Conservation (phyloP, 2,329 filamentous ascomycete genomes). For the Phialocephala subalpina region DNA sequence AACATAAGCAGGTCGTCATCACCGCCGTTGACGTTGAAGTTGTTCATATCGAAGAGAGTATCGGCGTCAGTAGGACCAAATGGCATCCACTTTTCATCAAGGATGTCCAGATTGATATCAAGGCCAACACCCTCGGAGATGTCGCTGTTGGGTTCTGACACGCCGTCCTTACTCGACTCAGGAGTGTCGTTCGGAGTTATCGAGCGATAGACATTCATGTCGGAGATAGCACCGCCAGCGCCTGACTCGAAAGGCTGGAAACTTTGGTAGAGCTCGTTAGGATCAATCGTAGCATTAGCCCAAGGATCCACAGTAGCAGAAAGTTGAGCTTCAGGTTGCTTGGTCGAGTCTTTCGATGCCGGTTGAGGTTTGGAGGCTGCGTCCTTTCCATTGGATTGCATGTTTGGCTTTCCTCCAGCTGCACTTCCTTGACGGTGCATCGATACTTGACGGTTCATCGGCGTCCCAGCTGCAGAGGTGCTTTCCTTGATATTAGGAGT, state of each 20-base stretch:
- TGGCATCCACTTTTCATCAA: constrained; percentile 53
- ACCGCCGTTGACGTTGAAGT: constrained; percentile 40
- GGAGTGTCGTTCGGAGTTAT: constrained; percentile 70
- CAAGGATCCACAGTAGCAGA: constrained; percentile 43
- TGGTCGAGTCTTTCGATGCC: constrained; percentile 27
- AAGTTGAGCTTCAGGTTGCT: constrained; percentile 39
- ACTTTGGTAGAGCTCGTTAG: constrained; percentile 55
- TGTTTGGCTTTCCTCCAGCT: constrained; percentile 49
- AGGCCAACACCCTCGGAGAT: constrained; percentile 62
- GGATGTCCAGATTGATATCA: constrained; percentile 57
- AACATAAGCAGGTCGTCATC: constrained; percentile 40
- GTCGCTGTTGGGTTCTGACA: constrained; percentile 69
- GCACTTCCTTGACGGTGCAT: constrained; percentile 59
- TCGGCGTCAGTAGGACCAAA: constrained; percentile 52
- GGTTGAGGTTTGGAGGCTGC: constrained; percentile 25
- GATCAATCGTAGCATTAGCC: constrained; percentile 60
- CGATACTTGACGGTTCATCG: constrained; percentile 56
- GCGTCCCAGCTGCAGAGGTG: constrained; percentile 49
- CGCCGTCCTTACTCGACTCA: constrained; percentile 67
- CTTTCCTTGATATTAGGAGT: constrained; percentile 51
- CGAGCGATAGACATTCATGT: constrained; percentile 61
- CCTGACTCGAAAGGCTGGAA: constrained; percentile 51
- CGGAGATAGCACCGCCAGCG: constrained; percentile 57
- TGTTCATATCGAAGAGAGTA: constrained; percentile 53
- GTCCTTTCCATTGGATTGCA: constrained; percentile 35